Conservation (phyloP, 2,329 filamentous ascomycete genomes). For the Lachnellula cervina region DNA sequence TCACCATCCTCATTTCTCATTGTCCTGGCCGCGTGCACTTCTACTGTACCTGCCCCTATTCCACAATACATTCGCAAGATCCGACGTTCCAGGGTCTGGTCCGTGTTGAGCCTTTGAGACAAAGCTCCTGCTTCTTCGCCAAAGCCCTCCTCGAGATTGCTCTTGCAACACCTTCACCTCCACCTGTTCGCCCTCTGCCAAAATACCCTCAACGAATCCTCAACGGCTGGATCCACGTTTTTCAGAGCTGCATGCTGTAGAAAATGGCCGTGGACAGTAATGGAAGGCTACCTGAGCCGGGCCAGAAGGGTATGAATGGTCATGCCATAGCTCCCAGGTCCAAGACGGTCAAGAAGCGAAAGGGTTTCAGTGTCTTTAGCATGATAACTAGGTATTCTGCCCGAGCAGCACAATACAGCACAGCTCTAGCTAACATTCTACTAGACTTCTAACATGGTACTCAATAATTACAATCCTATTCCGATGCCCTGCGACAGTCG, state of each 20-base stretch:
- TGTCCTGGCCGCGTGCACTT: neutral
- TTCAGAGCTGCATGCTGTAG: constrained; percentile 22
- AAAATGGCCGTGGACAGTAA: constrained; percentile 37
- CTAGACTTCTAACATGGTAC: constrained; percentile 80
- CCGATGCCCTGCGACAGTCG: constrained; percentile 68
- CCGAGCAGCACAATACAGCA: neutral
- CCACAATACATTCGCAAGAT: neutral
- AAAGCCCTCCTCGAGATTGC: constrained; percentile 1
- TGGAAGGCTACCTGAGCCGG: constrained; percentile 32
- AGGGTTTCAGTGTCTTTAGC: constrained; percentile 39
- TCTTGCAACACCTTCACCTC: neutral
- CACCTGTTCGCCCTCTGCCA: neutral
- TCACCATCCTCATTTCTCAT: too few species aligned
- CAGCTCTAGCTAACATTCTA: constrained; percentile 7
- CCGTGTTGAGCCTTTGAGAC: constrained; percentile 3
- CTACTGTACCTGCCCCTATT: neutral
- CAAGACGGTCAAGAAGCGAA: constrained; percentile 22
- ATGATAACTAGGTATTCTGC: constrained; percentile 48
- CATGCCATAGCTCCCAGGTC: constrained; percentile 33
- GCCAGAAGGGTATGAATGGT: constrained; percentile 34
- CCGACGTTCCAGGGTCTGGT: neutral
- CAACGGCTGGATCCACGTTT: constrained; percentile 4
- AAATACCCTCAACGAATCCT: neutral
- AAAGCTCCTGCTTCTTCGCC: neutral
- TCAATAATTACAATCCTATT: constrained; percentile 75